Conservation (phyloP, 2,329 filamentous ascomycete genomes). For the Pseudogymnoascus sp. region DNA sequence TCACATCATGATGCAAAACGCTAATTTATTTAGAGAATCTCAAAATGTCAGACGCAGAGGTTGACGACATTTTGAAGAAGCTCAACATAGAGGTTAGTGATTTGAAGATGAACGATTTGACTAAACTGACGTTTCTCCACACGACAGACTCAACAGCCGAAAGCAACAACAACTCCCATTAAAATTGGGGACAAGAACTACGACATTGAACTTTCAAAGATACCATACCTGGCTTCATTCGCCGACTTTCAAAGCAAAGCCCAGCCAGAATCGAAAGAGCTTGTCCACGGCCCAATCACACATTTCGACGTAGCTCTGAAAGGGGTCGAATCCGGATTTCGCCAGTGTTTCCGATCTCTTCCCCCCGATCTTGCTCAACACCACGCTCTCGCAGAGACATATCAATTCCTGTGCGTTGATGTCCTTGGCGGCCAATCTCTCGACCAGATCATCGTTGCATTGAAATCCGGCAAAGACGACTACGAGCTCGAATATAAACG, state of each 20-base stretch:
- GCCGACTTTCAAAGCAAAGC: constrained; percentile 10
- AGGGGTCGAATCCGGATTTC: constrained; percentile 25
- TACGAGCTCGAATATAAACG: constrained; percentile 17
- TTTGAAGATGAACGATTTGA: not conserved
- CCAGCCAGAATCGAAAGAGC: constrained; percentile 20
- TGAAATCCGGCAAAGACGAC: constrained; percentile 19
- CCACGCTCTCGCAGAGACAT: constrained; percentile 22
- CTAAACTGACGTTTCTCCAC: not conserved
- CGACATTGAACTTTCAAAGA: not conserved
- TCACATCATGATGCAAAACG: too few relatives aligned
- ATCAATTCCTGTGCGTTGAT: constrained; percentile 23
- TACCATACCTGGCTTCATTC: not conserved
- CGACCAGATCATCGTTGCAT: constrained; percentile 18
- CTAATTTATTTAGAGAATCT: not conserved
- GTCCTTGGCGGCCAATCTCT: constrained; percentile 18
- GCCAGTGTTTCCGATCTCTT: constrained; percentile 23
- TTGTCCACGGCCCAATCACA: constrained; percentile 20
- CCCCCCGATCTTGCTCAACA: constrained; percentile 20
- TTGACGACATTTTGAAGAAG: not conserved
- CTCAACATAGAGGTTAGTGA: not conserved
- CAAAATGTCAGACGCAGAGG: not conserved
- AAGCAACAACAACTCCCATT: not conserved
- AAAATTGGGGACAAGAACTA: not conserved
- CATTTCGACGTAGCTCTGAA: constrained; percentile 24
- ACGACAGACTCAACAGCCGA: not conserved